Percentiles rank a stretch among this genome's conserved stretches.
Conservation (phyloP, 495 filamentous ascomycete species). For the Aspergillus avenaceus region DNA sequence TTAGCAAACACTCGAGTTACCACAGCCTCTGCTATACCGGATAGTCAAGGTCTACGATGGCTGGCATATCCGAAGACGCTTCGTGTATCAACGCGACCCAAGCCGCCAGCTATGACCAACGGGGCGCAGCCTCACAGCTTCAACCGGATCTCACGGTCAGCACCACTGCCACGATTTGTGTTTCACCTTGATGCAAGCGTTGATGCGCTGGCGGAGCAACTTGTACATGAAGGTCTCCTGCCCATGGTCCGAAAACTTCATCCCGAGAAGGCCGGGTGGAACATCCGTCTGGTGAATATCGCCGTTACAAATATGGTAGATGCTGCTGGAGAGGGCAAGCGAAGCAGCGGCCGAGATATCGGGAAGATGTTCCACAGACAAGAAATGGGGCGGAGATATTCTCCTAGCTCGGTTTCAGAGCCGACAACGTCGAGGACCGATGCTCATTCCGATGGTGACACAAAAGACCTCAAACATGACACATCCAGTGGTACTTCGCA, state of each 20-base stretch:
- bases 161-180: constrained; percentile 62
- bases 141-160: constrained; percentile 65
- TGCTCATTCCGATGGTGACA: background rate
- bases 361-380: constrained; percentile 66
- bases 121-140: constrained; percentile 44
- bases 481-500: background rate
- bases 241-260: constrained; percentile 72
- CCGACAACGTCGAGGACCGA: background rate
- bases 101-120: constrained; percentile 54
- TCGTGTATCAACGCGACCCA: constrained; percentile 70
- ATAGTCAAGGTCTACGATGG: constrained; percentile 43
- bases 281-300: constrained; percentile 78
- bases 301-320: constrained; percentile 82
- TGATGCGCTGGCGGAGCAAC: constrained; percentile 56
- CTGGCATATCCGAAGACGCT: constrained; percentile 66
- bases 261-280: constrained; percentile 65
- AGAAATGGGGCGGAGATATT: constrained; percentile 47
- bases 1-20: constrained; percentile 4
- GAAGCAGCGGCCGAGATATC: constrained; percentile 55
- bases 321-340: constrained; percentile 47
- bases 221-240: constrained; percentile 64
- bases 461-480: background rate
- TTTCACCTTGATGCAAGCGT: constrained; percentile 56
- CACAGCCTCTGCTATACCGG: background rate
- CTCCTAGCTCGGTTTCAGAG: background rate